Percentiles rank a stretch among this genome's conserved stretches.
Evolutionary conservation across 768 basidiomycete species (phyloP).

Genomic region (Saitozyma sp.): DNA sequence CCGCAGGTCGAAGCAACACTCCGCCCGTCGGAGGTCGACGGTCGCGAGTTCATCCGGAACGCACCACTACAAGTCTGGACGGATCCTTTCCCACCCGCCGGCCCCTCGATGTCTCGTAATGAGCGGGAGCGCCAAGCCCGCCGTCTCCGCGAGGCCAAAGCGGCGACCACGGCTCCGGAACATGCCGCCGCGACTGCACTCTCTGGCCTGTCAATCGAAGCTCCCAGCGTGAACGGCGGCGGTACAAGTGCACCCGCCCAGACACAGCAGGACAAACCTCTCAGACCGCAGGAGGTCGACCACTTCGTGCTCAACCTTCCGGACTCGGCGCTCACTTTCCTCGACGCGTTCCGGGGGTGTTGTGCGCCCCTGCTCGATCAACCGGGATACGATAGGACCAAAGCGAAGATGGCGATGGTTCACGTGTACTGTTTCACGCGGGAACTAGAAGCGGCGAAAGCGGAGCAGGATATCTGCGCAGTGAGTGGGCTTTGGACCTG

Average conservation of each 20-base stretch:
- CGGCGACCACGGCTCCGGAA: no score
- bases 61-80: slow-evolving; percentile 61
- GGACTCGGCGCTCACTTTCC: slow-evolving; percentile 82
- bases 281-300: slow-evolving; percentile 58
- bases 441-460: slow-evolving; percentile 67
- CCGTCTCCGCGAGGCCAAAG: slow-evolving; percentile 8
- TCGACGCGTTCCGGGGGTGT: slow-evolving; percentile 82
- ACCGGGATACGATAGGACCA: slow-evolving; percentile 59
- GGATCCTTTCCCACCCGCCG: slow-evolving; percentile 64
- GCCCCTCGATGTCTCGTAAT: slow-evolving; percentile 45
- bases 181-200: no score
- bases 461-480: slow-evolving; percentile 74
- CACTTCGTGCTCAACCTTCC: slow-evolving; percentile 99
- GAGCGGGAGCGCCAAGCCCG: slow-evolving; percentile 49
- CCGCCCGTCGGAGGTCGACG: slow-evolving; percentile 77
- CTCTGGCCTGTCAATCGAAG: no score
- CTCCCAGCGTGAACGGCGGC: no score
- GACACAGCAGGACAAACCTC: slow-evolving; percentile 10
- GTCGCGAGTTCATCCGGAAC: slow-evolving; percentile 74
- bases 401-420: slow-evolving; percentile 73
- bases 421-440: slow-evolving; percentile 97
- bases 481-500: slow-evolving; percentile 57
- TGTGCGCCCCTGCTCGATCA: slow-evolving; percentile 56
- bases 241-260: background rate
- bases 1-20: slow-evolving; percentile 69